Base-by-base conservation (phyloP, 495 filamentous ascomycete species). In the Penicillium daleae region DNA sequence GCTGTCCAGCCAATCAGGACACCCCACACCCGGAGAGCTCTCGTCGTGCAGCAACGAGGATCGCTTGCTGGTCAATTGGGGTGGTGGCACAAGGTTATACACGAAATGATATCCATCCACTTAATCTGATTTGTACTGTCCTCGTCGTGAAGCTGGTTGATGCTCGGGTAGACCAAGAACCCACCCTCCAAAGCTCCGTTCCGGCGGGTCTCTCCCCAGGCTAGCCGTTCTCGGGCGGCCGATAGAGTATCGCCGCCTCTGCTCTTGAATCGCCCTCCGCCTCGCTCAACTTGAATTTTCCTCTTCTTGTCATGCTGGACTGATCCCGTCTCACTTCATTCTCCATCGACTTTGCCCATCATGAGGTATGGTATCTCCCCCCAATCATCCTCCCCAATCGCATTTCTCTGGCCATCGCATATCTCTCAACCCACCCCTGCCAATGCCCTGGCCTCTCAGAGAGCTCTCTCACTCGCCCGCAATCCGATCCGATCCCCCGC, bases 221-320 rank as follows among this genome's bases (percentile, higher is more conserved):
- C 60, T 64, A 48, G 49, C 66, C 66, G 64, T 63, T 61, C 61
- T 62, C 62, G 60, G 60, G 58, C 21, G 57, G 48, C 56, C 63
- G 61, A 64, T 60, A 68, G 58, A 62, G 56, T 55, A 53, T 66
- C 60, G 55, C 21, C 29, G 42, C 39, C 29, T 33, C 55, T 27
- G 35, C 19, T 33, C 21, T 39, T 29, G 13, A 39, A 35, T 31
- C 1, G 15, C 21, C 13, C 33, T 40, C 53, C 17, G 4, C 37
- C 27, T 40, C 55, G 46, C 37, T 31, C 31, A 53, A 40, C 27
- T 48, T 3, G 46, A 29, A 27, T 50, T 54, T 33, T 54, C 51
- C 32, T 55, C 13, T 21, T 57, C 59, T 55, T 68, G 61, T 29
- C 57, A 69, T 72, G 68, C 65, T 63, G 52, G 29, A 62, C 69